These are phyloP conservation scores for Thalia dealbata DNA, from an alignment of 176 grass and related monocot genomes.

Conservation along the genomic window DNA sequence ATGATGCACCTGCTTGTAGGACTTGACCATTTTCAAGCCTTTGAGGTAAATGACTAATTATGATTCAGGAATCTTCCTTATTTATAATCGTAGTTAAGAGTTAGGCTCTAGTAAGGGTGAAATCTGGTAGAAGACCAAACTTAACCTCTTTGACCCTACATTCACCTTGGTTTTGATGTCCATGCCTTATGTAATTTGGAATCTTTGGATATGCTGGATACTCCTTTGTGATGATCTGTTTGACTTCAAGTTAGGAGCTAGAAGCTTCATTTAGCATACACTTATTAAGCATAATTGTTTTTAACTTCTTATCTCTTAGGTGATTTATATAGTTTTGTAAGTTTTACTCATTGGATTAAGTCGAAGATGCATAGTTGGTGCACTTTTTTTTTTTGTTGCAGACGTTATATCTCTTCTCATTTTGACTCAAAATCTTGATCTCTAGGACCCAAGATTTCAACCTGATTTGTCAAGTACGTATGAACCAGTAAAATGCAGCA, in stretches of 20 bases:
- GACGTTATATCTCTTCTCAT: too few relatives aligned
- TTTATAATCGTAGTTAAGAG: too few relatives aligned
- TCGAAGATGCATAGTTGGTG: not conserved
- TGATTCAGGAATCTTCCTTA: too few relatives aligned
- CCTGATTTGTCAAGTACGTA: constrained; percentile 86
- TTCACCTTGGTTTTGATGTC: too few relatives aligned
- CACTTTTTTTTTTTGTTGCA: not conserved
- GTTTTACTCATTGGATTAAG: not conserved
- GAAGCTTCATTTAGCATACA: not conserved
- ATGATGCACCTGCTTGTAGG: too few relatives aligned
- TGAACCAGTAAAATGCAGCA: constrained; percentile 81
- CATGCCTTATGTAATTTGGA: too few relatives aligned
- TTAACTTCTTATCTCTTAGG: not conserved
- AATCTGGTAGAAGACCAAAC: too few relatives aligned
- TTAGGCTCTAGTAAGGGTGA: too few relatives aligned
- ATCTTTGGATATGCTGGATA: not conserved
- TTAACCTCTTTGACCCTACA: too few relatives aligned
- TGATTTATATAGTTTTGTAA: not conserved
- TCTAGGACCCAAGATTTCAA: constrained; percentile 87
- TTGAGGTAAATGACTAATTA: too few relatives aligned
- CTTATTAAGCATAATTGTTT: not conserved
- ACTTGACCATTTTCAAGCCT: too few relatives aligned
- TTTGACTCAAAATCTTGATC: constrained; percentile 12
- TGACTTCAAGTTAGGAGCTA: not conserved
- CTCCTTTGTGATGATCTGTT: not conserved